Percentiles rank a stretch among this genome's conserved stretches.
These are phyloP conservation scores for Periconia sp. DNA, from an alignment of 2,329 filamentous ascomycete genomes.

Conservation along the genomic window DNA sequence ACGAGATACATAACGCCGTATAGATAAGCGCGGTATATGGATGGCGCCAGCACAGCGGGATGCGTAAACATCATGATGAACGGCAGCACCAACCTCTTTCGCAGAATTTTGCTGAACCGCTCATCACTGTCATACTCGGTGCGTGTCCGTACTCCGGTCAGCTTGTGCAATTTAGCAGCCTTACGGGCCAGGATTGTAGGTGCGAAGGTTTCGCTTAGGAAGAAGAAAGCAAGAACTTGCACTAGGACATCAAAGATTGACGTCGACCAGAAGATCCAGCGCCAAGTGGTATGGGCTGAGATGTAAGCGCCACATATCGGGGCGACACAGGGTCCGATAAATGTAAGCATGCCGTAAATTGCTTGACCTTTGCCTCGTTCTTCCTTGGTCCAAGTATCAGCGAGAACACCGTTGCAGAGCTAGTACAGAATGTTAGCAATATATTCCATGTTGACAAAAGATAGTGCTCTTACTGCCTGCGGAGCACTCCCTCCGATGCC, in stretches of 20 bases:
- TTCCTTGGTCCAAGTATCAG: constrained; percentile 65
- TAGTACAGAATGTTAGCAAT: too few species aligned
- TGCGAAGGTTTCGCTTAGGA: constrained; percentile 59
- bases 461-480: constrained; percentile 32
- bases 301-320: constrained; percentile 37
- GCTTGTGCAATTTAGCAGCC: constrained; percentile 34
- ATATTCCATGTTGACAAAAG: constrained; percentile 4
- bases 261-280: constrained; percentile 74
- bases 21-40: constrained; percentile 61
- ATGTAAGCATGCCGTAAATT: constrained; percentile 66
- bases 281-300: constrained; percentile 56
- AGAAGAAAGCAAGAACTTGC: constrained; percentile 65
- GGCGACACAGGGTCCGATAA: constrained; percentile 68
- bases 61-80: constrained; percentile 63
- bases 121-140: constrained; percentile 47
- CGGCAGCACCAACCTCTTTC: constrained; percentile 35
- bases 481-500: constrained; percentile 42
- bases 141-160: constrained; percentile 51
- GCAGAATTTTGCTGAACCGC: constrained; percentile 31
- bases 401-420: constrained; percentile 44
- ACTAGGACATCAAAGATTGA: constrained; percentile 67
- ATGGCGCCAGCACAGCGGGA: constrained; percentile 64
- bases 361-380: constrained; percentile 67
- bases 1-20: constrained; percentile 69
- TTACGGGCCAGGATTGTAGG: constrained; percentile 54